phyloP scores from a whole-genome alignment of 495 filamentous ascomycete genomes.

The Penicillium canariense region DNA sequence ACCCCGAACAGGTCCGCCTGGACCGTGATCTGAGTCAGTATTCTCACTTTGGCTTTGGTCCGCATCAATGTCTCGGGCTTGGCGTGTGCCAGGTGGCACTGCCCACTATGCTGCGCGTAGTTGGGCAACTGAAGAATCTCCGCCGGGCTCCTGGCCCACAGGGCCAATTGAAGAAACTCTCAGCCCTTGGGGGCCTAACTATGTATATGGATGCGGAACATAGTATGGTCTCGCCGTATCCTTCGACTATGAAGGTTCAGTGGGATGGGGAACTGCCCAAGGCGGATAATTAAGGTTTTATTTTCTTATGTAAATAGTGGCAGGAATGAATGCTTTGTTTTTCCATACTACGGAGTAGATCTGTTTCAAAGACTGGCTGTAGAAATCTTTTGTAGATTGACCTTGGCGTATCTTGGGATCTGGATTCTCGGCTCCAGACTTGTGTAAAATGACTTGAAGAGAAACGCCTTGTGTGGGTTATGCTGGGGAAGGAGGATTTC shows the following conservation, averaged over 20 bases:
- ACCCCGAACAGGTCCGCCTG: constrained; percentile 62
- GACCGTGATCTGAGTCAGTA: constrained; percentile 62
- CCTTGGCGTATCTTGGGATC: no score
- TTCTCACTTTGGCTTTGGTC: constrained; percentile 60
- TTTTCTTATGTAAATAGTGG: not conserved
- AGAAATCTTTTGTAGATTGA: no score
- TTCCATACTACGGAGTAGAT: no score
- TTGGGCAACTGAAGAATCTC: constrained; percentile 53
- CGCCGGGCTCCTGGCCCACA: constrained; percentile 62
- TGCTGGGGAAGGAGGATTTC: no score
- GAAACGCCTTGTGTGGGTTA: no score
- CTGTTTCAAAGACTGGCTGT: no score
- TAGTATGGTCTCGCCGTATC: constrained; percentile 67
- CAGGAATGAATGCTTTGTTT: not conserved
- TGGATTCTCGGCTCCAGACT: no score
- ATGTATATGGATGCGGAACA: constrained; percentile 72
- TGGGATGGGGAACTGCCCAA: constrained; percentile 46
- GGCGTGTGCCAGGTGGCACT: constrained; percentile 58
- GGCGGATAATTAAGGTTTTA: not conserved
- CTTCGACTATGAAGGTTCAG: constrained; percentile 57
- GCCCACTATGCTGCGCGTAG: constrained; percentile 58
- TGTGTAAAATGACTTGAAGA: no score
- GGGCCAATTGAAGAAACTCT: constrained; percentile 67
- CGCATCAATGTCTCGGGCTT: constrained; percentile 58
- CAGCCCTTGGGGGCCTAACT: constrained; percentile 52